A percentile compares a stretch with the other conserved stretches of the same genome.
phyloP scores from a whole-genome alignment of 164 flowering plant species.

The Chloranthus sessilifolius region DNA sequence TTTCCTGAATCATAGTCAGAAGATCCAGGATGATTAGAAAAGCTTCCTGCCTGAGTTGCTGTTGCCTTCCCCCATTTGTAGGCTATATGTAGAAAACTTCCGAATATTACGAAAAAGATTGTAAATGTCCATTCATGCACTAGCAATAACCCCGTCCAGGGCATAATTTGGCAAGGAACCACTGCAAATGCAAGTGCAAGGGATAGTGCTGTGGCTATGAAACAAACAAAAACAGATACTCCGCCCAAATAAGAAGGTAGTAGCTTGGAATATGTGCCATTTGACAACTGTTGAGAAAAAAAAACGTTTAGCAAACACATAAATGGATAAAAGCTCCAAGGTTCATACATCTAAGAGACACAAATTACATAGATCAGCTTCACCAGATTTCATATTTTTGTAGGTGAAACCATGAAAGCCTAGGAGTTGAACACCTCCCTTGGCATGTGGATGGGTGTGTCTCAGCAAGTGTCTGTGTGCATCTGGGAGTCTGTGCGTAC shows the following conservation, averaged over 20 bases:
- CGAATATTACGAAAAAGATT: conserved; percentile 57
- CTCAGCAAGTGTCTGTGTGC: too few relatives aligned
- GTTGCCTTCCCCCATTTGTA: conserved; percentile 61
- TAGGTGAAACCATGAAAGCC: too few relatives aligned
- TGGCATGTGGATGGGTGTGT: too few relatives aligned
- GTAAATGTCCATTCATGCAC: conserved; percentile 89
- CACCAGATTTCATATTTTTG: too few relatives aligned
- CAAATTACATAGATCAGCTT: not conserved
- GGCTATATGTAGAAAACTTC: conserved; percentile 62
- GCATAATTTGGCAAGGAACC: conserved; percentile 91
- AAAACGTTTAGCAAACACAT: conserved; percentile 3
- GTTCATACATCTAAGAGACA: not conserved
- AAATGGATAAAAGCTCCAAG: conserved; percentile 3
- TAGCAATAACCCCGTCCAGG: conserved; percentile 93
- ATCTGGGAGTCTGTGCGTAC: too few relatives aligned
- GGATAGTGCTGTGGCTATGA: conserved; percentile 50
- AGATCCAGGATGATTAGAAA: conserved; percentile 39
- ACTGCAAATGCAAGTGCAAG: conserved; percentile 54
- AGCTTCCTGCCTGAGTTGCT: conserved; percentile 42
- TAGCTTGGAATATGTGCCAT: conserved; percentile 45
- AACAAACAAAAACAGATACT: conserved; percentile 55
- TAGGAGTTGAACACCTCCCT: too few relatives aligned
- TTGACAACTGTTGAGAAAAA: conserved; percentile 36
- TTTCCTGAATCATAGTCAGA: conserved; percentile 61
- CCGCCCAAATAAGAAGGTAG: conserved; percentile 76